phyloP scores from a whole-genome alignment of 257 asterid genomes.

The Ajuga chamaepitys region DNA sequence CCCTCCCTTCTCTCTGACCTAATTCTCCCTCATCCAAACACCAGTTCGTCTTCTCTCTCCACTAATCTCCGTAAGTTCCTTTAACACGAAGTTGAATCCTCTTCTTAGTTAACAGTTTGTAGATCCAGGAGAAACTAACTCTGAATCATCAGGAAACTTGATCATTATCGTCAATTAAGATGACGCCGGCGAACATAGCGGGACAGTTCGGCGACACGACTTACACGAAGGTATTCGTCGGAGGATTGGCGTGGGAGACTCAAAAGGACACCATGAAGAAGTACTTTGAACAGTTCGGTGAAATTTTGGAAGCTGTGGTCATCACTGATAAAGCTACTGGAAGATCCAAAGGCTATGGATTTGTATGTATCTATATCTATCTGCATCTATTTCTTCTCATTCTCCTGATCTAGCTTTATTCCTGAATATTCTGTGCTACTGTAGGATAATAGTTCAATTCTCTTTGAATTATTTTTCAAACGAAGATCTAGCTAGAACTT shows the following conservation, averaged over 20 bases:
- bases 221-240: conserved; percentile 87
- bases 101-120: no score
- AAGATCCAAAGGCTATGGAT: conserved; percentile 98
- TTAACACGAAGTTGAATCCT: no score
- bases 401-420: background rate
- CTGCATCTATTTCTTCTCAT: background rate
- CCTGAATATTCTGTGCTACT: background rate
- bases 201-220: conserved; percentile 91
- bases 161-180: conserved; percentile 10
- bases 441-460: no score
- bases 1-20: conserved; percentile 46
- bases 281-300: conserved; percentile 94
- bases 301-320: conserved; percentile 92
- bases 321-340: conserved; percentile 89
- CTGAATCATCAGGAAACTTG: background rate
- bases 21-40: conserved; percentile 27
- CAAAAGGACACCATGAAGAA: conserved; percentile 95
- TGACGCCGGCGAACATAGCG: conserved; percentile 46
- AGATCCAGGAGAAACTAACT: background rate
- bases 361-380: conserved; percentile 31
- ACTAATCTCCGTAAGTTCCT: background rate
- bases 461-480: no score
- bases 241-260: conserved; percentile 99
- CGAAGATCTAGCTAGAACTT: no score
- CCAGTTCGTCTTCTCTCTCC: background rate